Percentiles rank a stretch among this genome's conserved stretches.
Conservation (phyloP, 2,329 filamentous ascomycete species). For the Fusarium sp. region DNA sequence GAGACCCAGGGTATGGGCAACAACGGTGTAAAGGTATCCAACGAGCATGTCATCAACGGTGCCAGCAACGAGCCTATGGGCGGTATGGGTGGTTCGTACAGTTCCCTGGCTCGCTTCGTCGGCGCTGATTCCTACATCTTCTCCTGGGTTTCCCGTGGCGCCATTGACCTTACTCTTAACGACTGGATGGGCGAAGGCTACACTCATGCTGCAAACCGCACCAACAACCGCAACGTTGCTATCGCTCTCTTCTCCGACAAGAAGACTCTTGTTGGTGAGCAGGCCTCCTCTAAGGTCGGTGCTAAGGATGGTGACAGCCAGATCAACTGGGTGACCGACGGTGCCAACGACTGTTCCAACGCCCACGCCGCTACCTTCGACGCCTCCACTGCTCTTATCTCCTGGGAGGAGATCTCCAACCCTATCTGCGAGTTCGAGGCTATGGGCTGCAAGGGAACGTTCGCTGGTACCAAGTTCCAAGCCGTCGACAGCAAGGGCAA, state of each 20-base stretch:
- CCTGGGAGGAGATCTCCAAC: conserved; percentile 71
- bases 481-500: conserved; percentile 64
- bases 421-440: conserved; percentile 68
- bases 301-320: conserved; percentile 67
- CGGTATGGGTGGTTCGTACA: conserved; percentile 74
- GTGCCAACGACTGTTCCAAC: conserved; percentile 67
- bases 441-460: conserved; percentile 71
- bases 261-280: conserved; percentile 65
- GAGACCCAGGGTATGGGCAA: conserved; percentile 67
- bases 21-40: conserved; percentile 70
- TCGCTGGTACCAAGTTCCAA: conserved; percentile 71
- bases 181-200: conserved; percentile 70
- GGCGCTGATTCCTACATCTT: conserved; percentile 69
- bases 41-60: conserved; percentile 73
- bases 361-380: conserved; percentile 70
- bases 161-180: conserved; percentile 66
- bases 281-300: conserved; percentile 68
- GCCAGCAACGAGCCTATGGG: conserved; percentile 70
- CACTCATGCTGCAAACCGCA: conserved; percentile 65
- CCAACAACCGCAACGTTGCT: conserved; percentile 71
- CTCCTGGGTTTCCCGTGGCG: conserved; percentile 72
- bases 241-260: conserved; percentile 70
- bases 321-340: conserved; percentile 69
- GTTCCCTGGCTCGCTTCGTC: conserved; percentile 66
- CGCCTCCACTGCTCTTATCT: conserved; percentile 64